phyloP scores from a whole-genome alignment of 768 basidiomycete species.

The Pleurotus pulmonarius region DNA sequence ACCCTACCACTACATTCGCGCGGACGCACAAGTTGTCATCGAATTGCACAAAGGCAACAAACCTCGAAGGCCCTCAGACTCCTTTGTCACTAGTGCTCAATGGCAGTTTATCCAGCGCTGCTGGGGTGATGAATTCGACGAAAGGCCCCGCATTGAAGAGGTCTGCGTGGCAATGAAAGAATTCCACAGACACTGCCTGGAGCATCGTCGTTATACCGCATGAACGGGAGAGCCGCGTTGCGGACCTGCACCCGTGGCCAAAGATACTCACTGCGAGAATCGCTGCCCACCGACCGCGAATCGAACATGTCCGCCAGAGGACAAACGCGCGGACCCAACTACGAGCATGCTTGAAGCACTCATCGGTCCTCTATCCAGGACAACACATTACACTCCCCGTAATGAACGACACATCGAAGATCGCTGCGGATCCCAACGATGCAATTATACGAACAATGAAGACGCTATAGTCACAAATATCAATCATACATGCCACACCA shows the following conservation, averaged over 20 bases:
- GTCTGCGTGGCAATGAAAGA: constrained; percentile 15
- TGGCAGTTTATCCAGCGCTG: constrained; percentile 39
- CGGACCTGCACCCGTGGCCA: too few relatives aligned
- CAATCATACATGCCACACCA: neutral
- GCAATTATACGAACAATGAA: constrained; percentile 6
- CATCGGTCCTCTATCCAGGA: too few relatives aligned
- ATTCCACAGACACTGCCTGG: constrained; percentile 17
- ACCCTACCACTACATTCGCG: constrained; percentile 36
- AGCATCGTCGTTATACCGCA: constrained; percentile 18
- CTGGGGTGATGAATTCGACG: constrained; percentile 28
- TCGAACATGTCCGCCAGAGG: too few relatives aligned
- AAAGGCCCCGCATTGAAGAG: constrained; percentile 27
- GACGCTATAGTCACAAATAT: neutral
- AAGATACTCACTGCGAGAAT: too few relatives aligned
- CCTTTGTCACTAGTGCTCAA: constrained; percentile 33
- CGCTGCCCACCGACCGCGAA: too few relatives aligned
- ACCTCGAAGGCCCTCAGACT: constrained; percentile 33
- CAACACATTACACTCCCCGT: too few relatives aligned
- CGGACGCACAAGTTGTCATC: constrained; percentile 37
- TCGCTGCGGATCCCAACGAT: neutral
- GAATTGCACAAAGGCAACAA: constrained; percentile 36
- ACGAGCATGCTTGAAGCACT: too few relatives aligned
- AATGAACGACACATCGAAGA: too few relatives aligned
- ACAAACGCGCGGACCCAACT: too few relatives aligned
- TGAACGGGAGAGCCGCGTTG: neutral